Base-by-base conservation (phyloP, 441 rosid genomes). In the Rhodomyrtus psidioides region DNA sequence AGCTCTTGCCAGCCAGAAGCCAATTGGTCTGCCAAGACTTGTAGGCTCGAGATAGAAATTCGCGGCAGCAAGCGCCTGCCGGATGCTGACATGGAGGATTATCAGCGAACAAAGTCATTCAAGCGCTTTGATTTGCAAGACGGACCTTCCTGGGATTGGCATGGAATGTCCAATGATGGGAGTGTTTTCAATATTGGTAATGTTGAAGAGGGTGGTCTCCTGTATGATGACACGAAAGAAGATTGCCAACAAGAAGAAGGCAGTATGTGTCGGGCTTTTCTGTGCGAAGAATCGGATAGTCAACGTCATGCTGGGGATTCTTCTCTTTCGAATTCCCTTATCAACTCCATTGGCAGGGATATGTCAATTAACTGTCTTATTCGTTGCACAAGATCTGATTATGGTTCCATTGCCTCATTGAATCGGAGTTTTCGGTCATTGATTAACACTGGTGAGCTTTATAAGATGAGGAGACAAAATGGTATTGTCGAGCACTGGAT, bases 1-100 rank as follows among this genome's bases (percentile, higher is more conserved):
- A 90, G 92, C 92, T 91, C 96, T 89, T 92, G 98, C 91, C 93
- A 91, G 87, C 89, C 89, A 16, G 96, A 94, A 82, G 89, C 91
- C 42, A 89, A 89, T 88, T 93, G 97, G 99, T 53, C 92, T 91
- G 92, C 83, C 93, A 90, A 93, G 97, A 89, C 82, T 84, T 88
- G 76, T 59, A 65, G 89, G 84, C 84, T 82, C 30, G 88, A 82
- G 55, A 76, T 84, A 4, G 85, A 90, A 53, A 86, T 89, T 84
- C 83, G 28, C 2, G 76, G 88, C 85, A 84, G 94, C 58, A 96
- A 95, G 89, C 92, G 93, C 83, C 94, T 92, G 24, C 56, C 86
- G 49, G 94, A 91, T 79, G 85, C 86, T 60, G 90, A 49, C 86
- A 79, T 53, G 12, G 88, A 84, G 7, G 86, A 88, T 55, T 56